Conservation (phyloP, 768 basidiomycete species). For the Steccherinum ochraceum region DNA sequence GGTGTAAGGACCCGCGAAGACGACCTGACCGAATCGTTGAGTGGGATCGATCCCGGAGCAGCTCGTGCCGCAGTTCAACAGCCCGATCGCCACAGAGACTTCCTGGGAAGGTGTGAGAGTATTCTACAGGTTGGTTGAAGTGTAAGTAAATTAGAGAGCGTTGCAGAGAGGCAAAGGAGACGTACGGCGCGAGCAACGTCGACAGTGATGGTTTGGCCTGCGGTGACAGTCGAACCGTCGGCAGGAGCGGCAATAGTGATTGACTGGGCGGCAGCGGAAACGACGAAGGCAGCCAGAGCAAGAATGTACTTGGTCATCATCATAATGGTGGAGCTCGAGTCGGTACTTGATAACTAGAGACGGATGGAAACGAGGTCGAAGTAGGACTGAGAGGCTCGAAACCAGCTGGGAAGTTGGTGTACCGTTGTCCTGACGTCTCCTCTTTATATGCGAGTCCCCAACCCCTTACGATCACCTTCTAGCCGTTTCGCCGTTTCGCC, state of each 20-base stretch:
- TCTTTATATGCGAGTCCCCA: too few relatives aligned
- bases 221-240: slow-evolving; percentile 12
- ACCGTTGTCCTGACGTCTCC: too few relatives aligned
- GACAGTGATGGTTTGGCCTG: slow-evolving; percentile 25
- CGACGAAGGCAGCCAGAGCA: slow-evolving; percentile 14
- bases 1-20: background rate
- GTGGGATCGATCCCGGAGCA: background rate
- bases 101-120: background rate
- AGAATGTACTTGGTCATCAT: slow-evolving; percentile 12
- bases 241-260: slow-evolving; percentile 26
- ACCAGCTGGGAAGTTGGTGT: too few relatives aligned
- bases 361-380: too few relatives aligned
- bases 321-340: too few relatives aligned
- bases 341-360: too few relatives aligned
- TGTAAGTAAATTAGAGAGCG: too few relatives aligned
- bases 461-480: too few relatives aligned
- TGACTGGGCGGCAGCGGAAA: slow-evolving; percentile 21
- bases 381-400: too few relatives aligned
- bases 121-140: too few relatives aligned
- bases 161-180: background rate
- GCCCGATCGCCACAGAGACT: slow-evolving; percentile 3
- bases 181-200: slow-evolving; percentile 28
- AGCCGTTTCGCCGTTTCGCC: too few relatives aligned
- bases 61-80: background rate
- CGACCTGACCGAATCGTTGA: background rate